phyloP scores from a whole-genome alignment of 345 rosid species.

The Hibiscus mutabilis region DNA sequence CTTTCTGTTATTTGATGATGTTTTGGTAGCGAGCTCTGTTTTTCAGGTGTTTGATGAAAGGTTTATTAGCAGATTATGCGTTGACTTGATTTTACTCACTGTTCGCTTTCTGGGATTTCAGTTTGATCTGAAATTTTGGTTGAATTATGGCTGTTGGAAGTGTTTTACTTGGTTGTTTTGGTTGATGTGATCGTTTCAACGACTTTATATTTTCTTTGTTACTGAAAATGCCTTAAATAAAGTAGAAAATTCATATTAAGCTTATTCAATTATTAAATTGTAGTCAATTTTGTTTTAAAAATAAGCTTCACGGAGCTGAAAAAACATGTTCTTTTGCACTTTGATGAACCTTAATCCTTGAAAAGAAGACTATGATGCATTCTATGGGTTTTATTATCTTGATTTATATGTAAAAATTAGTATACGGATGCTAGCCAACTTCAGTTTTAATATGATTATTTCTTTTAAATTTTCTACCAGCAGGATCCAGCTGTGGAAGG shows the following conservation, averaged over 20 bases:
- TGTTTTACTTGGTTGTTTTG: conserved; percentile 2
- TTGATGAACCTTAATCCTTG: too few relatives aligned
- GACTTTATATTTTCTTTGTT: background rate
- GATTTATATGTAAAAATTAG: too few relatives aligned
- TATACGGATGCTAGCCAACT: background rate
- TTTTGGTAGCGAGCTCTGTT: conserved; percentile 8
- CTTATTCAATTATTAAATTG: background rate
- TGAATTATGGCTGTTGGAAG: background rate
- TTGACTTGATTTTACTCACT: background rate
- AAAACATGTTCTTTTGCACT: too few relatives aligned
- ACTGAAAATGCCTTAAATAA: background rate
- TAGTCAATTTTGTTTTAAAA: too few relatives aligned
- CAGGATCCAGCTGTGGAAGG: conserved; percentile 48
- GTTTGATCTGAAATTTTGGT: conserved; percentile 1
- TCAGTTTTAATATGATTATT: background rate
- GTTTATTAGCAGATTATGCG: too few relatives aligned
- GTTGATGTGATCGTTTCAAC: background rate
- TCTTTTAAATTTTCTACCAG: conserved; percentile 5
- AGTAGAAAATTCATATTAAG: background rate
- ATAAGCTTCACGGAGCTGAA: too few relatives aligned
- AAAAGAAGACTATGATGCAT: too few relatives aligned
- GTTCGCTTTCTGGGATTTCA: background rate
- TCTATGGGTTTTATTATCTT: too few relatives aligned
- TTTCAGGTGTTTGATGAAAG: background rate
- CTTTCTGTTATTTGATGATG: too few relatives aligned